A percentile compares a stretch with the other conserved stretches of the same genome.
Evolutionary conservation across 768 basidiomycete genomes (phyloP).

Genomic region (Tulasnella calospora): DNA sequence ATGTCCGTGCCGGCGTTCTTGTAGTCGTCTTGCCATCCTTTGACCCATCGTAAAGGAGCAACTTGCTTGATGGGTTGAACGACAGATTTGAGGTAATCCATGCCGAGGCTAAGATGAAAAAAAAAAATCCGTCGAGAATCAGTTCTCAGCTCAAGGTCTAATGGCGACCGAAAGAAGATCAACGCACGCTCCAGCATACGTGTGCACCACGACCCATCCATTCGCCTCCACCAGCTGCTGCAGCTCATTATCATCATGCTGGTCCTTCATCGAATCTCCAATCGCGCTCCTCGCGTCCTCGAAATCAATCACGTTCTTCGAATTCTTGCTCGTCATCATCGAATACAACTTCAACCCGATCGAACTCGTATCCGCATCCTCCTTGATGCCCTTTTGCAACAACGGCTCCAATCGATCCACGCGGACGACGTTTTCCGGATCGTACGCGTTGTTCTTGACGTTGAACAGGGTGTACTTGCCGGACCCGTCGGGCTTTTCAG

Average conservation of each 20-base stretch:
- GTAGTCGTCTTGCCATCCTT: slow-evolving; percentile 44
- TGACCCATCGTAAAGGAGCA: slow-evolving; percentile 38
- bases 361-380: slow-evolving; percentile 27
- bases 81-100: slow-evolving; percentile 46
- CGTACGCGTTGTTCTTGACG: slow-evolving; percentile 44
- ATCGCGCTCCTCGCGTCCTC: slow-evolving; percentile 32
- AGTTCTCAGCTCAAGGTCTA: not conserved
- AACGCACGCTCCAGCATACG: slow-evolving; percentile 43
- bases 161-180: not conserved
- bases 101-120: slow-evolving; percentile 37
- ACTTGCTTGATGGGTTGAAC: slow-evolving; percentile 41
- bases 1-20: slow-evolving; percentile 38
- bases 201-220: slow-evolving; percentile 43
- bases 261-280: slow-evolving; percentile 24
- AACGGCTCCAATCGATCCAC: slow-evolving; percentile 37
- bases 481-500: not conserved
- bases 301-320: slow-evolving; percentile 34
- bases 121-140: not conserved
- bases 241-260: slow-evolving; percentile 34
- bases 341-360: not conserved
- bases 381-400: not conserved
- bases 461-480: slow-evolving; percentile 35
- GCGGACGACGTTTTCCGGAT: slow-evolving; percentile 38
- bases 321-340: not conserved
- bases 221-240: slow-evolving; percentile 38